A percentile compares a stretch with the other conserved stretches of the same genome.
Conservation (phyloP, 2,329 filamentous ascomycete species). For the Penicillium olsonii region DNA sequence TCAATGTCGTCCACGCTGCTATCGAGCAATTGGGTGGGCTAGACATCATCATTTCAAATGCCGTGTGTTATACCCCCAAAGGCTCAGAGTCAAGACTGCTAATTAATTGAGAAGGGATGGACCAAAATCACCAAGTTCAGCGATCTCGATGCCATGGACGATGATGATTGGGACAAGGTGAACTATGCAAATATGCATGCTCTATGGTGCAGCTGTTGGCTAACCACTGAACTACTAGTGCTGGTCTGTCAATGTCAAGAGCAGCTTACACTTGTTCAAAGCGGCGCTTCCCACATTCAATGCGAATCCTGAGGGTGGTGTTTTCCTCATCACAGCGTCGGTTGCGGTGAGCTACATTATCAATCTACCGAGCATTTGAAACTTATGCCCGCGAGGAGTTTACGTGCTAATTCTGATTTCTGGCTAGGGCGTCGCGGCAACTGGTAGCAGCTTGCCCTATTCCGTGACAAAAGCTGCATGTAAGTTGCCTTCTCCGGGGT, state of each 20-base stretch:
- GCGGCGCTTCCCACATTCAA: constrained; percentile 62
- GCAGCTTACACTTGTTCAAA: constrained; percentile 56
- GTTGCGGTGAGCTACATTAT: constrained; percentile 51
- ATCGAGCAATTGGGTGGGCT: constrained; percentile 65
- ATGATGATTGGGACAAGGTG: constrained; percentile 66
- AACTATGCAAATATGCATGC: neutral
- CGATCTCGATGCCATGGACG: constrained; percentile 59
- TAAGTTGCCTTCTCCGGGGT: constrained; percentile 21
- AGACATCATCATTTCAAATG: constrained; percentile 78
- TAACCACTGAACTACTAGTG: constrained; percentile 42
- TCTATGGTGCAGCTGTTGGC: neutral
- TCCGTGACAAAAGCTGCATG: constrained; percentile 76
- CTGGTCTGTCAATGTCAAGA: constrained; percentile 64
- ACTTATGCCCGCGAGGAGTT: neutral
- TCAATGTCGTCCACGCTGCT: constrained; percentile 60
- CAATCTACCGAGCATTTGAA: constrained; percentile 17
- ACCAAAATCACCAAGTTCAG: constrained; percentile 60
- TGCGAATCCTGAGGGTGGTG: constrained; percentile 63
- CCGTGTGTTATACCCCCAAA: constrained; percentile 45
- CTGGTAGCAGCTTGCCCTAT: constrained; percentile 68
- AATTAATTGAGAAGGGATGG: constrained; percentile 52
- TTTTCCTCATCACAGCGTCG: constrained; percentile 64
- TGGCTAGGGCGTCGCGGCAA: constrained; percentile 53
- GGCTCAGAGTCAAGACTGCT: neutral
- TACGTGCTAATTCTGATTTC: neutral